Evolutionary conservation across 345 rosid species (phyloP).

Genomic region (Populus simonii): DNA sequence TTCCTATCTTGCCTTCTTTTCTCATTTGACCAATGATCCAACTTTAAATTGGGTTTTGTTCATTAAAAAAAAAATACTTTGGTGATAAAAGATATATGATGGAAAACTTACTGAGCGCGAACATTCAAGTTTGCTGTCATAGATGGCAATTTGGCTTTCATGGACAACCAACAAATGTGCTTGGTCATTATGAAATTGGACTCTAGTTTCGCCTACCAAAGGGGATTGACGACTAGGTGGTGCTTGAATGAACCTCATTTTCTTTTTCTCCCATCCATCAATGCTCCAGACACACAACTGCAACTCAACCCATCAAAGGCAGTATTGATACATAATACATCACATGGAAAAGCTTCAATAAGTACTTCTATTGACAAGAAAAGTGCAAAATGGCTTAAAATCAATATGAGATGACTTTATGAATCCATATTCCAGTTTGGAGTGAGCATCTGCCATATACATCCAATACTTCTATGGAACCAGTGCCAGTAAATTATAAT

Average conservation of each 20-base stretch:
- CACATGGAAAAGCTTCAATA: background rate
- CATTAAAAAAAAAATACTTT: too few relatives aligned
- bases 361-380: background rate
- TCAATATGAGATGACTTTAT: background rate
- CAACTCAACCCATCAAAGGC: background rate
- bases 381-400: background rate
- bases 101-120: constrained; percentile 33
- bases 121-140: constrained; percentile 49
- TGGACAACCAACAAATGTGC: constrained; percentile 43
- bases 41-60: too few relatives aligned
- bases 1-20: too few relatives aligned
- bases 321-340: too few relatives aligned
- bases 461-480: background rate
- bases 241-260: constrained; percentile 32
- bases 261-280: constrained; percentile 75
- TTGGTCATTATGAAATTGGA: constrained; percentile 52
- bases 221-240: constrained; percentile 42
- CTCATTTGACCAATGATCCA: too few relatives aligned
- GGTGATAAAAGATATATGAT: too few relatives aligned
- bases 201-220: constrained; percentile 39
- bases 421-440: background rate
- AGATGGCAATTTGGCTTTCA: constrained; percentile 42
- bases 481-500: background rate
- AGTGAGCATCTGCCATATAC: background rate
- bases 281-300: constrained; percentile 76